Conservation (phyloP, 2,329 filamentous ascomycete species). For the Aspergillus ibericus region DNA sequence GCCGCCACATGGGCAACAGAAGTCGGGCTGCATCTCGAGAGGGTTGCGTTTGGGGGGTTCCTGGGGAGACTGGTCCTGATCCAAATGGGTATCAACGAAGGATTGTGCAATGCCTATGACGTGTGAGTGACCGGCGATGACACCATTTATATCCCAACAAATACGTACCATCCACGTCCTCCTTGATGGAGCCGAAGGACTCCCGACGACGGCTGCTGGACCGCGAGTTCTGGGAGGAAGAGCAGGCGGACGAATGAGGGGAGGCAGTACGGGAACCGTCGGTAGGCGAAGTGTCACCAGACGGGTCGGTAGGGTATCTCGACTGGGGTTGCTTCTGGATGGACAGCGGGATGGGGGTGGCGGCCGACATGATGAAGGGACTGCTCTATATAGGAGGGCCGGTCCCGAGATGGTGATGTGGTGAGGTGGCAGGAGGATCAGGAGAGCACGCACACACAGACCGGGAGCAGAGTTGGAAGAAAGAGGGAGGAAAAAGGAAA, state of each 20-base stretch:
- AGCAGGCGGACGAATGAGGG: conserved; percentile 32
- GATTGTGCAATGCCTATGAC: conserved; percentile 44
- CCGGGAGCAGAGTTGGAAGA: conserved; percentile 7
- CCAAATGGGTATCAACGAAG: conserved; percentile 43
- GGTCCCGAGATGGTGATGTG: conserved; percentile 1
- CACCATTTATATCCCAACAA: neutral
- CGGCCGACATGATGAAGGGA: conserved; percentile 31
- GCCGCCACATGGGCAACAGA: conserved; percentile 49
- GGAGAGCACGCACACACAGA: conserved; percentile 13
- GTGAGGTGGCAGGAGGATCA: conserved; percentile 9
- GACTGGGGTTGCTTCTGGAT: conserved; percentile 27
- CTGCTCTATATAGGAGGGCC: conserved; percentile 22
- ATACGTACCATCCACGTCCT: conserved; percentile 43
- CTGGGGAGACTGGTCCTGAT: conserved; percentile 27
- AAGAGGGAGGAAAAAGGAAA: conserved; percentile 14
- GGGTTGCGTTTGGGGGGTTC: conserved; percentile 23
- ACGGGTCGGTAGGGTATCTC: conserved; percentile 22
- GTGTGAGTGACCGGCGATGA: neutral
- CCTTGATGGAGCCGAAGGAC: conserved; percentile 47
- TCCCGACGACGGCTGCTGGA: conserved; percentile 42
- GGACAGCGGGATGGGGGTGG: conserved; percentile 22
- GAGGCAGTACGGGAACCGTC: conserved; percentile 33
- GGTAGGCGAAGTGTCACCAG: conserved; percentile 21
- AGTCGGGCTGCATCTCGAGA: conserved; percentile 42
- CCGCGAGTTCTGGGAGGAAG: conserved; percentile 35